Evolutionary conservation across 371 early-diverging fungal genomes (phyloP).

Genomic region (Thermomucor indicae-seudaticae): DNA sequence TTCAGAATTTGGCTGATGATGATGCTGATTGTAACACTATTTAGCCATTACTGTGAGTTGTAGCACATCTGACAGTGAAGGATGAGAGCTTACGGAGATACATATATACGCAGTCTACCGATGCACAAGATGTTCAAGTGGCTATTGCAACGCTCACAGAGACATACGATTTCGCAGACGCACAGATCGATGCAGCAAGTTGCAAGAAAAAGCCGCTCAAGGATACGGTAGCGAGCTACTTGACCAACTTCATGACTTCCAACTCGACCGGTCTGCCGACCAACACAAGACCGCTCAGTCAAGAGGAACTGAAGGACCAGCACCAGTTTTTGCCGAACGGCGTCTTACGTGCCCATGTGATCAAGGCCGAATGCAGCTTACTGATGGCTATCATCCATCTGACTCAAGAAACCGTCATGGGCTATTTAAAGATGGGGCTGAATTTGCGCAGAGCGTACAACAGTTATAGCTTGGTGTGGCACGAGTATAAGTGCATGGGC

Average conservation of each 20-base stretch:
- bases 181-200: conserved; percentile 43
- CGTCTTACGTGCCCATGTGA: conserved; percentile 52
- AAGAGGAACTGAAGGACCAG: conserved; percentile 17
- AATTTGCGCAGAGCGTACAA: conserved; percentile 48
- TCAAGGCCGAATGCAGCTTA: conserved; percentile 49
- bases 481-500: conserved; percentile 39
- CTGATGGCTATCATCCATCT: conserved; percentile 50
- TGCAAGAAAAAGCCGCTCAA: conserved; percentile 41
- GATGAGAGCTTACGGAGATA: neutral
- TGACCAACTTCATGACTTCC: conserved; percentile 24
- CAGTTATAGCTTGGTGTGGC: conserved; percentile 38
- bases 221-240: conserved; percentile 22
- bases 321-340: conserved; percentile 45
- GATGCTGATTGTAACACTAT: no score
- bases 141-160: conserved; percentile 40
- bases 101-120: conserved; percentile 1
- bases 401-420: conserved; percentile 48
- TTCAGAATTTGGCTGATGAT: no score
- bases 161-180: conserved; percentile 39
- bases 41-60: neutral
- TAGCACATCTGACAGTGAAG: neutral
- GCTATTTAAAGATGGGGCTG: conserved; percentile 54
- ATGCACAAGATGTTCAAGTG: conserved; percentile 36
- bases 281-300: conserved; percentile 18
- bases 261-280: conserved; percentile 23